Evolutionary conservation across 441 rosid genomes (phyloP), one percentile per base, ranked within the genome.

Genomic region (Pelargonium australe): DNA sequence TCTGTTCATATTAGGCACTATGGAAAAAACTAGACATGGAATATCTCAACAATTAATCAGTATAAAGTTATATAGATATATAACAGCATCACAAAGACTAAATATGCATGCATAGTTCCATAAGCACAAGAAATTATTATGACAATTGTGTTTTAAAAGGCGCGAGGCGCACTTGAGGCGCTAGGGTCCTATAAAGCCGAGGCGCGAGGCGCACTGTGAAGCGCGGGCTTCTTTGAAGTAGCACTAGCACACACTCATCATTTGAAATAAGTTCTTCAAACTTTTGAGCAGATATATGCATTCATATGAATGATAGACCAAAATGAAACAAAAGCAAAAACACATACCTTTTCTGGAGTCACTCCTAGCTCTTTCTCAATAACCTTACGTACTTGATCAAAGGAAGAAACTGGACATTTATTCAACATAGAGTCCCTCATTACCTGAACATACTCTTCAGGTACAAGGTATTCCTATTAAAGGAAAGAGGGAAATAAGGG

Each of bases 361-460:
- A 84, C 86, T 23, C 98, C 99, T 72, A 92, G 89, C 79, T 95
- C 98, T 76, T 87, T 87, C 86, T 85, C 83, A 82, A 95, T 78
- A 75, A 95, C 99, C 68, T 89, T 89, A 63, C 89, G 83, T 37
- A 92, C 95, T 89, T 95, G 98, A 69, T 92, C 95, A 73, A 87
- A 95, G 0, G 99, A 92, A 69, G 99, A 92, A 73, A 85, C 88
- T 6, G 97, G 97, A 66, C 97, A 95, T 72, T 80, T 92, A 75
- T 95, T 95, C 88, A 95, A 78, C 98, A 90, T 95, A 0, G 92
- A 86, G 51, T 83, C 92, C 84, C 97, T 85, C 97, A 91, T 87
- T 63, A 79, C 85, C 71, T 69, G 83, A 41, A 90, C 97, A 78
- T 90, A 90, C 82, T 91, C 99, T 74, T 79, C 82, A 23, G 97